Evolutionary conservation across 208 protist species (phyloP).

Genomic region (Trypanosoma platydactyli): DNA sequence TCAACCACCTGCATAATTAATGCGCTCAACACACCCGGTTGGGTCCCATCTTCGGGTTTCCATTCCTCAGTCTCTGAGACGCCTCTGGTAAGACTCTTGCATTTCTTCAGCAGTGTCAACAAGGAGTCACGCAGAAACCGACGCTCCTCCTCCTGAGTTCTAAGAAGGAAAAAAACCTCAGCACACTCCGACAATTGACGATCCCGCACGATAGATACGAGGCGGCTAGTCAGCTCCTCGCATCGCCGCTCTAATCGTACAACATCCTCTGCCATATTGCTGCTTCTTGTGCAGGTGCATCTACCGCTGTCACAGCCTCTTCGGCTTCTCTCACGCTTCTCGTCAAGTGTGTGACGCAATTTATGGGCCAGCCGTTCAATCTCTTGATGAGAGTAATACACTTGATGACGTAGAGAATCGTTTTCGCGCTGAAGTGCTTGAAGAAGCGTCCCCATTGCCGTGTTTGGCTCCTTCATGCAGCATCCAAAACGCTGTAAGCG

Average conservation of each 20-base stretch:
- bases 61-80: neutral
- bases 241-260: constrained; percentile 35
- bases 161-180: constrained; percentile 63
- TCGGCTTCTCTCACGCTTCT: constrained; percentile 6
- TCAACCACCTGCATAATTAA: constrained; percentile 15
- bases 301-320: too few species aligned
- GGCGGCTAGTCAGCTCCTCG: constrained; percentile 47
- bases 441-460: constrained; percentile 19
- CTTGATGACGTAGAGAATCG: constrained; percentile 51
- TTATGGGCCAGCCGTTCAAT: constrained; percentile 27
- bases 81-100: constrained; percentile 13
- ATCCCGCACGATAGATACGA: constrained; percentile 46
- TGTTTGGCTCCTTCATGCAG: neutral
- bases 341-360: constrained; percentile 26
- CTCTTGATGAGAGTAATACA: constrained; percentile 37
- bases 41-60: neutral
- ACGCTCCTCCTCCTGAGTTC: constrained; percentile 72
- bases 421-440: constrained; percentile 57
- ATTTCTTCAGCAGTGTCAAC: constrained; percentile 37
- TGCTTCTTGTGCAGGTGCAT: too few species aligned
- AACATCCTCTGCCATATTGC: neutral
- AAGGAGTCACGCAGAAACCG: constrained; percentile 52
- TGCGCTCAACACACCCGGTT: constrained; percentile 9
- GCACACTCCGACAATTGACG: constrained; percentile 56
- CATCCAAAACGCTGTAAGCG: neutral